Conservation (phyloP, 108 stramenopile genomes). For the Pinguiococcus pyrenoidosus region DNA sequence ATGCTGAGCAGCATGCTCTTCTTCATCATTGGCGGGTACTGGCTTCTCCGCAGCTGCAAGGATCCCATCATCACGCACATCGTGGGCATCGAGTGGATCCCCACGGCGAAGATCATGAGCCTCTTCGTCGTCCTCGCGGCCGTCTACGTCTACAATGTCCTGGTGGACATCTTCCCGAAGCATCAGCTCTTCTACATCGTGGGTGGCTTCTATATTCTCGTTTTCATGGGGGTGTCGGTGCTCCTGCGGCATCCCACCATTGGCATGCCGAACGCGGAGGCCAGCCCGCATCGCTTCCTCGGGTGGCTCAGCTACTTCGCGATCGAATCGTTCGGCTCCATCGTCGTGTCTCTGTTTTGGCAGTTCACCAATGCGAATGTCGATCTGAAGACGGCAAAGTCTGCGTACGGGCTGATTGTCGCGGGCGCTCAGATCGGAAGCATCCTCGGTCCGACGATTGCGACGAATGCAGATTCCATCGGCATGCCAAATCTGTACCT, state of each 20-base stretch:
- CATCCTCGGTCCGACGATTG: conserved; percentile 81
- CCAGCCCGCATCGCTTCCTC: conserved; percentile 54
- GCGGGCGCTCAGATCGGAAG: conserved; percentile 82
- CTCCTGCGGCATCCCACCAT: conserved; percentile 65
- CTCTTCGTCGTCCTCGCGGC: conserved; percentile 77
- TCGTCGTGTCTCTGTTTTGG: conserved; percentile 89
- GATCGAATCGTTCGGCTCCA: conserved; percentile 86
- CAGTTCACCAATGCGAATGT: conserved; percentile 84
- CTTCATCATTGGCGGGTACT: conserved; percentile 95
- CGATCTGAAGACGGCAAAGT: conserved; percentile 73
- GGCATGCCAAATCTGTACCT: conserved; percentile 63
- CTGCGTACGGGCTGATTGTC: conserved; percentile 83
- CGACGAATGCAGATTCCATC: conserved; percentile 47
- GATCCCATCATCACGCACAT: conserved; percentile 85
- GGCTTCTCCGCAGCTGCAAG: conserved; percentile 81
- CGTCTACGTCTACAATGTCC: conserved; percentile 74
- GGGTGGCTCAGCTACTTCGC: conserved; percentile 89
- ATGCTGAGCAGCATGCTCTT: conserved; percentile 78
- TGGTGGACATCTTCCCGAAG: conserved; percentile 64
- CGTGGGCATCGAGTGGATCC: conserved; percentile 75
- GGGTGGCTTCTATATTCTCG: conserved; percentile 70
- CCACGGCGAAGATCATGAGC: conserved; percentile 81
- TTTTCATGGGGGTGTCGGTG: conserved; percentile 60
- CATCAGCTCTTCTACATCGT: conserved; percentile 90
- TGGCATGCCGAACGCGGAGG: conserved; percentile 61